Evolutionary conservation across 768 basidiomycete species (phyloP), one percentile per base, ranked within the genome.

Genomic region (Tricholoma sp.): DNA sequence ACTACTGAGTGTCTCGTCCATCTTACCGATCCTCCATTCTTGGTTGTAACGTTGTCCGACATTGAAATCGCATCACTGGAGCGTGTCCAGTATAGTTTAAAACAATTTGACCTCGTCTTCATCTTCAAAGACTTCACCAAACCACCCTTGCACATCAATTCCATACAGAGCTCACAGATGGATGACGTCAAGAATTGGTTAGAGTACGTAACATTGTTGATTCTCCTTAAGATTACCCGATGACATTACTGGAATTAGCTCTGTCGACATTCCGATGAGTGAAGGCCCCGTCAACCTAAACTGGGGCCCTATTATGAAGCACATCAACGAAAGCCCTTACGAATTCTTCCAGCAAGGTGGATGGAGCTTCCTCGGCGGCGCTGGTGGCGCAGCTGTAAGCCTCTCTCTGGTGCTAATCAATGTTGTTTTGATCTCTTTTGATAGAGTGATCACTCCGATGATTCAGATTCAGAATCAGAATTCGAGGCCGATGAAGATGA

Each of bases 161-260:
- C 94, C 0, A 95, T 99, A 61, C 94, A 91, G 20, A 90, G 83
- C 55, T 74, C 83, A 1, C 89, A 93, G 63, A 83, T 98, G 65
- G 97, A 99, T 66, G 94, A 95, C 62, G 95, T 99, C 60, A 98
- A 98, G 74, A 95, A 97, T 66, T 99, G 97, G 97, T 81, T 99
- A 18, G 94, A 99, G 94, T 98, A 68, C 61, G 92, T 76, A 28
- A 33, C 29, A 20, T 12, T 34, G 52, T 52, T 42, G 34, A 37
- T 59, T 24, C 20, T 53, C 32, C 31, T 12, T 17, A 42, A 41
- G 44, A 48, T 63, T 49, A 9, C 31, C 55, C 59, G 29, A 59
- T 37, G 9, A 32, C 5, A 8, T 56, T 45, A 29, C 53, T 41
- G 13, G 57, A n/a, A 36, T 55, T 54, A 98, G 95, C 66, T 98